These are phyloP conservation scores for Liriodendron chinense DNA, from an alignment of 164 flowering plant species.

Conservation along the genomic window DNA sequence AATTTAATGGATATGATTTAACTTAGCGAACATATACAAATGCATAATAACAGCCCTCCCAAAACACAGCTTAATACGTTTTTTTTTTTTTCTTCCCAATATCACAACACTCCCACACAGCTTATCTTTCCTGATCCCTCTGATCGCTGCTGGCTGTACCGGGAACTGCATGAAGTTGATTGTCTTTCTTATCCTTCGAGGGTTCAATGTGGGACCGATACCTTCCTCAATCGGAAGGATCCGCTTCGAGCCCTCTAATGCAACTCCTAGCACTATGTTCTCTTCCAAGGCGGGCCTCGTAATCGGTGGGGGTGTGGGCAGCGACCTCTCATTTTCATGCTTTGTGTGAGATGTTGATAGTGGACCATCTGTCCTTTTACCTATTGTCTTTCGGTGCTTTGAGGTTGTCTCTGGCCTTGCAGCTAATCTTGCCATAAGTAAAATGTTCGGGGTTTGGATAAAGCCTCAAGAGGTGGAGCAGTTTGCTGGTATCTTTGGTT, in stretches of 20 bases:
- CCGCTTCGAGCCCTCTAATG: constrained; percentile 64
- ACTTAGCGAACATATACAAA: too few relatives aligned
- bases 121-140: constrained; percentile 23
- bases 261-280: constrained; percentile 74
- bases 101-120: not conserved
- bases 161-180: constrained; percentile 9
- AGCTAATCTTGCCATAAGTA: too few relatives aligned
- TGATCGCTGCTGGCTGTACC: constrained; percentile 26
- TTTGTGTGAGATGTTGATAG: not conserved
- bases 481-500: too few relatives aligned
- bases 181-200: constrained; percentile 39
- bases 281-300: constrained; percentile 51
- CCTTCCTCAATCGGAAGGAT: constrained; percentile 82
- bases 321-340: constrained; percentile 9
- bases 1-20: too few relatives aligned
- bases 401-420: too few relatives aligned
- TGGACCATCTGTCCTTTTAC: not conserved
- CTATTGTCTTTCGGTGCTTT: constrained; percentile 8
- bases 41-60: too few relatives aligned
- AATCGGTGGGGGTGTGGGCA: constrained; percentile 13
- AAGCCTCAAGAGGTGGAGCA: too few relatives aligned
- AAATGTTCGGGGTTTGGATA: too few relatives aligned
- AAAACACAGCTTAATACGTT: too few relatives aligned
- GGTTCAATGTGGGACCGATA: constrained; percentile 23
- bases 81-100: too few relatives aligned